Conservation (phyloP, 192 early-diverging fungal genomes). For the Helicostylum pulchrum region DNA sequence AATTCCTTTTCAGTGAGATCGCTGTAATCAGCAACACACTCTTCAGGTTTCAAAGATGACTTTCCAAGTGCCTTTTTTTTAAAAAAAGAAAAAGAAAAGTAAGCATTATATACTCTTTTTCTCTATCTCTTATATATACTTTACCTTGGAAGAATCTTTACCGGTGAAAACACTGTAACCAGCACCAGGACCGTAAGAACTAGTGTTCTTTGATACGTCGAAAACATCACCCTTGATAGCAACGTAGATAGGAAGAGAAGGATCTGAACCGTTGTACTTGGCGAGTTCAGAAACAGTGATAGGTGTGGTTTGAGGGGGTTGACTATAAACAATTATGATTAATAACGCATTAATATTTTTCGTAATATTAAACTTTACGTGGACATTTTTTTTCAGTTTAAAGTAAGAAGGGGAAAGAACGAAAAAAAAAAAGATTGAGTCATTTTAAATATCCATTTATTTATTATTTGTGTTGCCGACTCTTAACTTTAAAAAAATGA, state of each 20-base stretch:
- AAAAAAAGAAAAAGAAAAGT: background rate
- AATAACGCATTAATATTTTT: background rate
- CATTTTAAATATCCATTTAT: too few relatives aligned
- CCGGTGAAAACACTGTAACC: constrained; percentile 80
- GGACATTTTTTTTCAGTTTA: too few relatives aligned
- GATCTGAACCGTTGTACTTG: constrained; percentile 59
- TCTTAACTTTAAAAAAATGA: too few relatives aligned
- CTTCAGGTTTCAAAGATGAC: constrained; percentile 63
- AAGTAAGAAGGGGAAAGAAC: too few relatives aligned
- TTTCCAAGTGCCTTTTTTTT: constrained; percentile 57
- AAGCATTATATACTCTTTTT: background rate
- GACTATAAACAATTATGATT: constrained; percentile 2
- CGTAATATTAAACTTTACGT: background rate
- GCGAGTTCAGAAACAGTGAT: constrained; percentile 60
- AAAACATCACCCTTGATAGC: constrained; percentile 81
- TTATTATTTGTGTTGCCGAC: too few relatives aligned
- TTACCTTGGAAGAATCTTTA: constrained; percentile 73
- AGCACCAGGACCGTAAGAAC: constrained; percentile 62
- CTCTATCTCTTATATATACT: background rate
- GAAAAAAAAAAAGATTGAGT: too few relatives aligned
- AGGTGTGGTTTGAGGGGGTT: constrained; percentile 34
- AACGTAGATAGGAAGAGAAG: constrained; percentile 65
- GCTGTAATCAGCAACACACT: constrained; percentile 71
- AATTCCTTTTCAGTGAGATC: constrained; percentile 63
- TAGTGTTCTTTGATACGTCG: constrained; percentile 64